phyloP scores from a whole-genome alignment of 2,329 filamentous ascomycete species.

The Diaporthe humulicola region DNA sequence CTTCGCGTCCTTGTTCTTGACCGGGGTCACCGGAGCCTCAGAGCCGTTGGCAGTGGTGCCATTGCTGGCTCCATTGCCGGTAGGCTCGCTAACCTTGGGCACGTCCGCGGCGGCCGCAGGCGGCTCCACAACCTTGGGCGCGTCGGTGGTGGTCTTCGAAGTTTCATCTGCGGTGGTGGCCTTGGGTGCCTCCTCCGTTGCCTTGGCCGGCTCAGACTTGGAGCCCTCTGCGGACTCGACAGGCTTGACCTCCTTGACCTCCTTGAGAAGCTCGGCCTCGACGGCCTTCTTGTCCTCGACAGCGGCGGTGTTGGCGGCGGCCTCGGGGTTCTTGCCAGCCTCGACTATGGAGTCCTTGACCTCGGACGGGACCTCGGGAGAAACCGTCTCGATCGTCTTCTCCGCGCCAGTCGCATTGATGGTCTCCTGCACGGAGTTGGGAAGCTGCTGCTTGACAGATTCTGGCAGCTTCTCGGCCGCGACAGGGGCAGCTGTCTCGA shows the following conservation, averaged over 20 bases:
- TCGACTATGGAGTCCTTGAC: conserved; percentile 70
- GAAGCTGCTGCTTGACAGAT: conserved; percentile 64
- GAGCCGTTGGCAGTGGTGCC: conserved; percentile 40
- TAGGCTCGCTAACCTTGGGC: conserved; percentile 40
- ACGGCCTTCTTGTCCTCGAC: conserved; percentile 82
- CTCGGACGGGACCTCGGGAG: conserved; percentile 65
- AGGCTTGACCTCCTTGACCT: conserved; percentile 72
- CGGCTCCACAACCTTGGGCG: conserved; percentile 42
- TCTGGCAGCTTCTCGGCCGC: conserved; percentile 65
- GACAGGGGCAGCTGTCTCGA: conserved; percentile 55
- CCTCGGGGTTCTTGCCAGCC: conserved; percentile 76
- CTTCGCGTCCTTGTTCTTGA: conserved; percentile 41
- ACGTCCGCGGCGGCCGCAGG: conserved; percentile 42
- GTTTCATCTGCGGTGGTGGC: conserved; percentile 42
- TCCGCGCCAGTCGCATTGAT: conserved; percentile 60
- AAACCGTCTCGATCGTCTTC: conserved; percentile 57
- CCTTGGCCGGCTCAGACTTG: conserved; percentile 41
- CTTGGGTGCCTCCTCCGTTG: conserved; percentile 44
- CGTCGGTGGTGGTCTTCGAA: conserved; percentile 44
- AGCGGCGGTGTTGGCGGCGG: conserved; percentile 75
- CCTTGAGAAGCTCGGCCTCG: conserved; percentile 79
- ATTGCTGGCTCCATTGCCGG: conserved; percentile 39
- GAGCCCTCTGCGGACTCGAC: conserved; percentile 47
- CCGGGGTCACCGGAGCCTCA: conserved; percentile 40
- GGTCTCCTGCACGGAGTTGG: conserved; percentile 62